phyloP scores from a whole-genome alignment of 2,329 filamentous ascomycete species.

The Fusarium chaquense region DNA sequence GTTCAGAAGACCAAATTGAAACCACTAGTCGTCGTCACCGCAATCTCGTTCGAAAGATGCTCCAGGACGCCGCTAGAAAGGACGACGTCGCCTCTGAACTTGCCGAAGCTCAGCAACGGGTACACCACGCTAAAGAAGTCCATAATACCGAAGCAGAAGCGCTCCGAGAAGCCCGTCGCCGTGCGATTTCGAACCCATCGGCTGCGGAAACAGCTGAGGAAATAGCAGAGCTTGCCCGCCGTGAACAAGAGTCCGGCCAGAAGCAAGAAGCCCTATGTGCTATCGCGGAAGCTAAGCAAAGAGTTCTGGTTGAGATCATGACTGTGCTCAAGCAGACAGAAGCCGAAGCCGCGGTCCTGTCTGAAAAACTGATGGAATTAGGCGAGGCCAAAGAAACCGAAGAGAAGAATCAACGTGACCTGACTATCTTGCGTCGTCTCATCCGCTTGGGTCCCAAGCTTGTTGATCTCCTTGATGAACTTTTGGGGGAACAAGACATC shows the following conservation, averaged over 20 bases:
- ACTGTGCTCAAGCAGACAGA: background rate
- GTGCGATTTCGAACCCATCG: background rate
- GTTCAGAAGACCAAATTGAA: background rate
- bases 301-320: background rate
- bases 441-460: background rate
- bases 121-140: background rate
- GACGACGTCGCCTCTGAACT: background rate
- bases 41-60: background rate
- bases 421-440: background rate
- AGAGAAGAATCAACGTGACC: background rate
- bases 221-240: background rate
- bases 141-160: background rate
- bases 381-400: background rate
- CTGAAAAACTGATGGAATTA: background rate
- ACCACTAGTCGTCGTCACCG: background rate
- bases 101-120: background rate
- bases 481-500: background rate
- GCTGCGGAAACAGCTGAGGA: background rate
- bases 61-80: fast-evolving
- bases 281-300: fast-evolving
- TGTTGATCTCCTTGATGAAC: background rate
- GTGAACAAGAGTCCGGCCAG: background rate
- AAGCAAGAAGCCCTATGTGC: background rate
- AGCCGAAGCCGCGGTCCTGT: background rate
- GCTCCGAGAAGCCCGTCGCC: background rate